Evolutionary conservation across 768 basidiomycete species (phyloP).

Genomic region (Pleurotus platypus): DNA sequence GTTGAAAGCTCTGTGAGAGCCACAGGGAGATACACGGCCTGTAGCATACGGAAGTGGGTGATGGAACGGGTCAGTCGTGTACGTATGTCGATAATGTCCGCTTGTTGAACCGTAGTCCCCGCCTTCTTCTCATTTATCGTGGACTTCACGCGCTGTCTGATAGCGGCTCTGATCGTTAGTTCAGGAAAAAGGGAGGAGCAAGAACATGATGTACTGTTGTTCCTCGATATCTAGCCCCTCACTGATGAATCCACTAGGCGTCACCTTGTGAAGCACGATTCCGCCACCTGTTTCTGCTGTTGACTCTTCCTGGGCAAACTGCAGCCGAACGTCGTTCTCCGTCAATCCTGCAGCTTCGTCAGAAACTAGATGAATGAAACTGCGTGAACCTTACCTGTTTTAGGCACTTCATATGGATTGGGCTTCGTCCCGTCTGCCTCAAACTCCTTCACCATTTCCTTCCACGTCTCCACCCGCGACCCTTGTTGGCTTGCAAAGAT

Average conservation of each 20-base stretch:
- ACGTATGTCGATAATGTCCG: not conserved
- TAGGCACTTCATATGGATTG: not conserved
- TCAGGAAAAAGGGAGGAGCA: not conserved
- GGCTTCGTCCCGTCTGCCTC: not conserved
- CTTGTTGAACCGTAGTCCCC: not conserved
- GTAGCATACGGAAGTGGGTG: not conserved
- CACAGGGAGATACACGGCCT: no score
- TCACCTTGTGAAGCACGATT: not conserved
- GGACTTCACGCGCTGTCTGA: not conserved
- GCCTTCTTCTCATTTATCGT: not conserved
- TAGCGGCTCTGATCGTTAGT: not conserved
- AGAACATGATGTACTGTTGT: slow-evolving; percentile 11
- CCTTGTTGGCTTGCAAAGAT: not conserved
- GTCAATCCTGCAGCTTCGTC: not conserved
- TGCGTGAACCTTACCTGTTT: not conserved
- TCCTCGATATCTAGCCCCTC: slow-evolving; percentile 10
- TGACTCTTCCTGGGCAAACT: not conserved
- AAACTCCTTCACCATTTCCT: not conserved
- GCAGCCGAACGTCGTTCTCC: not conserved
- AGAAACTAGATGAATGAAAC: not conserved
- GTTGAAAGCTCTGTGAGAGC: no score
- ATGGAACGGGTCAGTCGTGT: not conserved
- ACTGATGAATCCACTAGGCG: slow-evolving; percentile 1
- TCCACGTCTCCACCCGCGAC: not conserved
- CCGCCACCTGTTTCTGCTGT: not conserved